These are phyloP conservation scores for Curvularia lunata DNA, from an alignment of 2,329 filamentous ascomycete species.

Conservation along the genomic window DNA sequence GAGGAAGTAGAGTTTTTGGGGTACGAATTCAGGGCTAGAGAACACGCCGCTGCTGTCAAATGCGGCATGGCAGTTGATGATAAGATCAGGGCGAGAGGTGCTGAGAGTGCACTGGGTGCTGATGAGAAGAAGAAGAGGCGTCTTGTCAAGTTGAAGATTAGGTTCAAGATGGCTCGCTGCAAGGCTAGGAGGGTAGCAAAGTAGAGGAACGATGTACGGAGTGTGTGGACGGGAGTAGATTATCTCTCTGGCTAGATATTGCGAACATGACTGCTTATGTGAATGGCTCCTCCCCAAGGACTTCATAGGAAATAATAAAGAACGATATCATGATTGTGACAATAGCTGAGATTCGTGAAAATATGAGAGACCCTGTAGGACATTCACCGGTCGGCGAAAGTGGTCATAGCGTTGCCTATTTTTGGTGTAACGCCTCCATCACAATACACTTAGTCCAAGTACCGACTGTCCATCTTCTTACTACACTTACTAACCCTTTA, in stretches of 20 bases:
- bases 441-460: no score
- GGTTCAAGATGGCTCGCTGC: background rate
- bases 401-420: no score
- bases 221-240: background rate
- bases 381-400: no score
- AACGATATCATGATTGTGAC: no score
- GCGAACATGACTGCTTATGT: background rate
- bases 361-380: no score
- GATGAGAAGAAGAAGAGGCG: background rate
- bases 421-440: no score
- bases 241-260: no score
- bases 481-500: no score
- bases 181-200: background rate
- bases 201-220: background rate
- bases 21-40: constrained; percentile 17
- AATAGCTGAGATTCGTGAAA: no score
- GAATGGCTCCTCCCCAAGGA: no score
- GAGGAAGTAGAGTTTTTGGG: constrained; percentile 18
- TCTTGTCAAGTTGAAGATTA: constrained; percentile 18
- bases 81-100: background rate
- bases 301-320: no score
- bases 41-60: constrained; percentile 1
- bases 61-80: background rate
- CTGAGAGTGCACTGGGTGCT: background rate
- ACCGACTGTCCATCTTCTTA: no score